A percentile compares a stretch with the other conserved stretches of the same genome.
phyloP scores from a whole-genome alignment of 129 eudicot genomes.

The Deinandra increscens region DNA sequence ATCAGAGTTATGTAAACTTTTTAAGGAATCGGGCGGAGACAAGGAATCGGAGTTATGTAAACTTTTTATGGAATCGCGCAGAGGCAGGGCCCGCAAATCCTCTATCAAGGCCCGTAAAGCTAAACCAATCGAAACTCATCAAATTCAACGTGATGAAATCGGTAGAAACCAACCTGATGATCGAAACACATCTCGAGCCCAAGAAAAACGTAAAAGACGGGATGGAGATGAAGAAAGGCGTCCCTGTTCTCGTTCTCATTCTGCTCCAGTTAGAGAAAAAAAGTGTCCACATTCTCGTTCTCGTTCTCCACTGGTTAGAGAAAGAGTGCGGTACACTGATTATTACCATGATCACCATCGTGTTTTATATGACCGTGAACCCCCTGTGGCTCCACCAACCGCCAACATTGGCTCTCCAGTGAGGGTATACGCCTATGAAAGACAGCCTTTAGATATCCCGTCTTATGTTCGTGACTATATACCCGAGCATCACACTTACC shows the following conservation, averaged over 20 bases:
- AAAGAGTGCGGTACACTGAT: constrained; percentile 23
- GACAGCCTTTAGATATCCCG: constrained; percentile 35
- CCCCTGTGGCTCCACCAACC: constrained; percentile 36
- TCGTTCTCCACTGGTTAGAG: constrained; percentile 26
- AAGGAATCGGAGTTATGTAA: background rate
- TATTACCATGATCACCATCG: constrained; percentile 28
- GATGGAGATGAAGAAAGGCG: constrained; percentile 31
- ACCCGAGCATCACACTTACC: no score
- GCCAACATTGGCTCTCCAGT: constrained; percentile 27
- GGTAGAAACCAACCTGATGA: constrained; percentile 30
- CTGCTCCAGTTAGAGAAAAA: constrained; percentile 30
- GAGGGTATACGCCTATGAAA: constrained; percentile 40
- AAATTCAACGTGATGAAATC: background rate
- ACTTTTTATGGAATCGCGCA: constrained; percentile 31
- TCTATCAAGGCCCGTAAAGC: constrained; percentile 8
- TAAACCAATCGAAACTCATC: constrained; percentile 8
- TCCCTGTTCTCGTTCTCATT: constrained; percentile 10
- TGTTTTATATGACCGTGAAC: constrained; percentile 29
- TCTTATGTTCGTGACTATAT: no score
- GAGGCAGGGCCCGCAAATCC: constrained; percentile 29
- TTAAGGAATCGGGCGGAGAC: constrained; percentile 39
- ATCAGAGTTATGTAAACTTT: no score
- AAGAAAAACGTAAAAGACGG: constrained; percentile 31
- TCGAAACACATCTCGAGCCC: constrained; percentile 15
- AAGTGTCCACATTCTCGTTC: constrained; percentile 18